phyloP scores from a whole-genome alignment of 2,329 filamentous ascomycete genomes.

The Ascochyta koolunga region DNA sequence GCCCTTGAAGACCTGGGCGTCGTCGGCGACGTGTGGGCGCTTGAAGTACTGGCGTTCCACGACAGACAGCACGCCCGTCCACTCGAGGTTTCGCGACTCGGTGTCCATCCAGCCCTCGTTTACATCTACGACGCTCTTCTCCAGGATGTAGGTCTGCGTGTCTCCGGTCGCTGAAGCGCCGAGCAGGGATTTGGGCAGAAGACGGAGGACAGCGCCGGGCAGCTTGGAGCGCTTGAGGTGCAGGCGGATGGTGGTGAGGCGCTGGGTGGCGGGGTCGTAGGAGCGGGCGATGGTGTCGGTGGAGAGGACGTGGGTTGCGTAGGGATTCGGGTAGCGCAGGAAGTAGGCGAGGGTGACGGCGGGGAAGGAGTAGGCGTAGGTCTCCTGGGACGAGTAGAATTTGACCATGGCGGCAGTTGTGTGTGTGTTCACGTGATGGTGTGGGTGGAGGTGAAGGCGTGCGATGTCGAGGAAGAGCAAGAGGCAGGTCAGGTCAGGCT shows the following conservation, averaged over 20 bases:
- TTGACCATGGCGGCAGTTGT: constrained; percentile 53
- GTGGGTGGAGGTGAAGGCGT: constrained; percentile 4
- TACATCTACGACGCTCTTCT: constrained; percentile 79
- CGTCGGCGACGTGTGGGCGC: constrained; percentile 46
- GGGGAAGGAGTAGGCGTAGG: constrained; percentile 80
- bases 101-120: constrained; percentile 83
- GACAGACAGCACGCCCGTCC: constrained; percentile 78
- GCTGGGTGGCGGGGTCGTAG: constrained; percentile 75
- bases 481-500: constrained; percentile 24
- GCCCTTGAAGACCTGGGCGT: constrained; percentile 38
- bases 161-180: constrained; percentile 65
- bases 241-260: constrained; percentile 77
- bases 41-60: constrained; percentile 76
- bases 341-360: constrained; percentile 89
- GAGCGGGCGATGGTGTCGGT: constrained; percentile 80
- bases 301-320: constrained; percentile 80
- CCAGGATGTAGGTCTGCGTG: constrained; percentile 79
- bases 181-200: constrained; percentile 72
- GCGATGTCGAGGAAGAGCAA: background rate
- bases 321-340: constrained; percentile 86
- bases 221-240: constrained; percentile 83
- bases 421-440: background rate
- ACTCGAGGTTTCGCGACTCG: constrained; percentile 81
- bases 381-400: constrained; percentile 65
- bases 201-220: constrained; percentile 74